Conservation (phyloP, 2,329 filamentous ascomycete genomes). For the Aureobasidium sp. region DNA sequence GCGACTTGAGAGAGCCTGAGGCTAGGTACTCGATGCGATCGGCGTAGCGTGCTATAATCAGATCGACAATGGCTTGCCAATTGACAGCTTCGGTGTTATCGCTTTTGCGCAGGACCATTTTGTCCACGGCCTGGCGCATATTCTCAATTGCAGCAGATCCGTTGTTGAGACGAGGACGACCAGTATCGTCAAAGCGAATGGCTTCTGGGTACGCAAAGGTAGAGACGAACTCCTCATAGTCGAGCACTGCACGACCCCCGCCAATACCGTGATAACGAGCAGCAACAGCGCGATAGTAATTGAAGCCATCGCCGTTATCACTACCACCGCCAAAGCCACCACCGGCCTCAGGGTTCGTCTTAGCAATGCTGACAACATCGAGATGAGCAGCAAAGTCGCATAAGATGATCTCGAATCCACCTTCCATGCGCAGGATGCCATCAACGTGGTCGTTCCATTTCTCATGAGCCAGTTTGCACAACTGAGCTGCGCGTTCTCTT, state of each 20-base stretch:
- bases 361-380: conserved; percentile 28
- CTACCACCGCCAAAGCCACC: conserved; percentile 16
- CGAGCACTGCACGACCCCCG: conserved; percentile 35
- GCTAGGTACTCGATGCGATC: conserved; percentile 42
- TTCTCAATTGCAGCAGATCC: conserved; percentile 28
- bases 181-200: conserved; percentile 27
- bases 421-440: conserved; percentile 60
- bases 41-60: conserved; percentile 57
- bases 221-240: conserved; percentile 45
- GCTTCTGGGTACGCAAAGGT: conserved; percentile 37
- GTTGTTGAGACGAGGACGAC: conserved; percentile 36
- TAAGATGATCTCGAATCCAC: conserved; percentile 63
- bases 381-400: conserved; percentile 52
- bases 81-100: conserved; percentile 33
- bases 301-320: conserved; percentile 17
- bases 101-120: conserved; percentile 32
- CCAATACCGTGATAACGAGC: conserved; percentile 40
- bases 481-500: conserved; percentile 42
- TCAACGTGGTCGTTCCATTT: conserved; percentile 51
- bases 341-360: conserved; percentile 17
- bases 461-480: conserved; percentile 48
- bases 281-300: conserved; percentile 36
- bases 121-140: conserved; percentile 39
- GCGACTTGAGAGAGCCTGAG: conserved; percentile 20
- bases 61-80: conserved; percentile 63